These are phyloP conservation scores for Cicer judaicum DNA, from an alignment of 306 rosid species.

Conservation along the genomic window DNA sequence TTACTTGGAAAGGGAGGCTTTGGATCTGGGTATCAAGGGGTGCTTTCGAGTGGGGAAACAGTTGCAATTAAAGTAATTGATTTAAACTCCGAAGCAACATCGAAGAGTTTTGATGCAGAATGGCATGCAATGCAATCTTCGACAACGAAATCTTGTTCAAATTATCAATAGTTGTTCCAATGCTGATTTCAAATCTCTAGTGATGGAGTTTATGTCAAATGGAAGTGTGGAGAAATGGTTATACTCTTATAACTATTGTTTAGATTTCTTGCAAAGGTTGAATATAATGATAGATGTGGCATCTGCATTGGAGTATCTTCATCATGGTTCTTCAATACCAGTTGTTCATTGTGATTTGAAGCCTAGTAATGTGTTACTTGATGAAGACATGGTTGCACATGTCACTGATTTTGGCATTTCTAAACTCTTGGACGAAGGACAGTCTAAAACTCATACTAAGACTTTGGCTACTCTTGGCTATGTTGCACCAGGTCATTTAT, in stretches of 20 bases:
- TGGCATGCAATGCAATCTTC: conserved; percentile 36
- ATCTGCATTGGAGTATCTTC: conserved; percentile 44
- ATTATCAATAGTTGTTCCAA: conserved; percentile 36
- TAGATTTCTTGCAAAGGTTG: conserved; percentile 43
- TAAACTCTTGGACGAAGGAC: conserved; percentile 38
- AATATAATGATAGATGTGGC: conserved; percentile 47
- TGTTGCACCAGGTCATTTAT: conserved; percentile 43
- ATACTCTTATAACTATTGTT: conserved; percentile 23
- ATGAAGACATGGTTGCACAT: conserved; percentile 47
- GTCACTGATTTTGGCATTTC: conserved; percentile 48
- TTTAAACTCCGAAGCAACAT: conserved; percentile 16
- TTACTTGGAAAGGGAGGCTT: conserved; percentile 39
- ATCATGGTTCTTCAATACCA: conserved; percentile 41
- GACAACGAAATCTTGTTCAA: conserved; percentile 41
- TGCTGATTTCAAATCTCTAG: conserved; percentile 41
- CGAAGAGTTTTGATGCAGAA: conserved; percentile 38
- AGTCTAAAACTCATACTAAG: conserved; percentile 18
- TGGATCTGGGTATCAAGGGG: conserved; percentile 43
- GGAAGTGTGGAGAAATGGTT: conserved; percentile 47
- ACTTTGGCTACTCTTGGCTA: conserved; percentile 43
- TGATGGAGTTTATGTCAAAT: conserved; percentile 43
- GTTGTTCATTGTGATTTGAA: conserved; percentile 47
- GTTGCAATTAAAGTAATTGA: conserved; percentile 43
- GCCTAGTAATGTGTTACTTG: conserved; percentile 41
- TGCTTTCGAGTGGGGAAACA: conserved; percentile 30